phyloP scores from a whole-genome alignment of 1,139 yeast genomes.

The Williopsis jadinii region DNA sequence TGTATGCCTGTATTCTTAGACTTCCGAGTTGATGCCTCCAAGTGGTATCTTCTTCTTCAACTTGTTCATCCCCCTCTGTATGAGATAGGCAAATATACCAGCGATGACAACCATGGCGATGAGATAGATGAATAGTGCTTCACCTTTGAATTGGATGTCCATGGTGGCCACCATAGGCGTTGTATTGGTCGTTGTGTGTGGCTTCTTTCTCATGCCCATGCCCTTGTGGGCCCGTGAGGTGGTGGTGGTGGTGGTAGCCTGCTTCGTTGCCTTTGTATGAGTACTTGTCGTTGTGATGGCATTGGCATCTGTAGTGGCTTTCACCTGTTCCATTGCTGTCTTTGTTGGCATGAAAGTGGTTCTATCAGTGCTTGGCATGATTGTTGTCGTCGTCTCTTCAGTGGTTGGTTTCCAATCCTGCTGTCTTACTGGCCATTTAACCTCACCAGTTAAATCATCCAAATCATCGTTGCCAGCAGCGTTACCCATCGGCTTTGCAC shows the following conservation, averaged over 20 bases:
- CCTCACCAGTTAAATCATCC: slow-evolving; percentile 60
- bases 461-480: slow-evolving; percentile 76
- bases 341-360: no score
- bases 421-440: slow-evolving; percentile 6
- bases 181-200: neutral
- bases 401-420: neutral
- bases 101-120: neutral
- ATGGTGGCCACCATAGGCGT: no score
- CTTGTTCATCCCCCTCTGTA: neutral
- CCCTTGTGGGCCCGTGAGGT: neutral
- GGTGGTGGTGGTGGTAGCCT: neutral
- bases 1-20: no score
- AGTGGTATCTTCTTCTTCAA: neutral
- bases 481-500: slow-evolving; percentile 53
- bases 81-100: neutral
- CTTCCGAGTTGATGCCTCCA: no score
- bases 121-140: neutral
- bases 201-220: neutral
- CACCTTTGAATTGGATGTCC: no score
- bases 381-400: neutral
- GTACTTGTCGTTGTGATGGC: neutral
- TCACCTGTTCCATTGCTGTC: no score
- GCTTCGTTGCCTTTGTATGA: no score
- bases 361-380: no score
- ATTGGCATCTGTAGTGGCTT: no score